A percentile compares a stretch with the other conserved stretches of the same genome.
Conservation (phyloP, 2,329 filamentous ascomycete genomes). For the Alternaria arborescens region DNA sequence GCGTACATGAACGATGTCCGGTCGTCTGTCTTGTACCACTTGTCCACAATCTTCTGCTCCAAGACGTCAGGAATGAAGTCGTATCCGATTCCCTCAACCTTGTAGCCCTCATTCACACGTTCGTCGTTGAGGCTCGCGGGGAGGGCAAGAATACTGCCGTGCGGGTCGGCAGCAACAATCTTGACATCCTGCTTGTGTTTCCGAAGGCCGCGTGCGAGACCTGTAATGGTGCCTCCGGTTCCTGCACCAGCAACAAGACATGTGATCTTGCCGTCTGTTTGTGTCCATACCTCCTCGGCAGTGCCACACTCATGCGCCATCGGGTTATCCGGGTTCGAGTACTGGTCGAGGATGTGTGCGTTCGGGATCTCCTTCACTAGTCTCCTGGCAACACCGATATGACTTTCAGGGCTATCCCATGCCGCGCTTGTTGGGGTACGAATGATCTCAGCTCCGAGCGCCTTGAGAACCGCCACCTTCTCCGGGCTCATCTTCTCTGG, state of each 20-base stretch:
- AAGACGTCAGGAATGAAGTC: constrained; percentile 97
- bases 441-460: constrained; percentile 95
- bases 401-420: constrained; percentile 92
- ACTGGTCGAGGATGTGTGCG: constrained; percentile 96
- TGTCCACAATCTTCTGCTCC: constrained; percentile 79
- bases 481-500: constrained; percentile 99
- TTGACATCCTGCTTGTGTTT: constrained; percentile 89
- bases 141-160: constrained; percentile 88
- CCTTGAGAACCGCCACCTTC: constrained; percentile 93
- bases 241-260: constrained; percentile 91
- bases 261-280: constrained; percentile 83
- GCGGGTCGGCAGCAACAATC: constrained; percentile 90
- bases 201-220: constrained; percentile 81
- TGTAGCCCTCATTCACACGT: constrained; percentile 84
- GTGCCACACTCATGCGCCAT: constrained; percentile 93
- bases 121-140: constrained; percentile 82
- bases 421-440: constrained; percentile 95
- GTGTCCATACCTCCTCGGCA: constrained; percentile 93
- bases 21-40: constrained; percentile 99
- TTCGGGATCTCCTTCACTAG: constrained; percentile 96
- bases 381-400: constrained; percentile 91
- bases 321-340: constrained; percentile 90
- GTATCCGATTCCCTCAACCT: constrained; percentile 98
- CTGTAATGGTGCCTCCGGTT: constrained; percentile 94
- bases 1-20: constrained; percentile 89